Evolutionary conservation across 2,329 filamentous ascomycete genomes (phyloP).

Genomic region (Botrytis porri): DNA sequence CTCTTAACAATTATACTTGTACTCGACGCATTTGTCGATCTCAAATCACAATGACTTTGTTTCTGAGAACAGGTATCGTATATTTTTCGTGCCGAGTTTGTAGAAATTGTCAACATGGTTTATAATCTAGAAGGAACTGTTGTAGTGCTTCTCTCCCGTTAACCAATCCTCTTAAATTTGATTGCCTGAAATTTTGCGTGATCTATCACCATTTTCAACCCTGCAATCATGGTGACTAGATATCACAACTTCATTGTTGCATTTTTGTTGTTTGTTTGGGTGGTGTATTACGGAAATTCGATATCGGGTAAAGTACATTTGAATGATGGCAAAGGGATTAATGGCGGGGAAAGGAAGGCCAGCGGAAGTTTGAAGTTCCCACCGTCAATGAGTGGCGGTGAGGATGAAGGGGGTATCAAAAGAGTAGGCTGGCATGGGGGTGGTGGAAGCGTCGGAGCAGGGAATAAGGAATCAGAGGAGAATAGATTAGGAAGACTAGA

Average conservation of each 20-base stretch:
- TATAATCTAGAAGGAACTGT: neutral
- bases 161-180: neutral
- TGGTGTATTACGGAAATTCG: neutral
- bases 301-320: neutral
- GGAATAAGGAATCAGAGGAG: too few species aligned
- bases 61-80: neutral
- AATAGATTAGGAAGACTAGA: neutral
- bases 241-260: neutral
- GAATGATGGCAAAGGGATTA: neutral
- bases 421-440: too few species aligned
- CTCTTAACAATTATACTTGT: neutral
- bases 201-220: neutral
- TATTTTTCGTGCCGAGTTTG: neutral
- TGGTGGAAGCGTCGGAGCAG: neutral
- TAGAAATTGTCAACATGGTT: neutral
- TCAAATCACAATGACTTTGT: neutral
- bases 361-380: neutral
- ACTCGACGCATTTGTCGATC: neutral
- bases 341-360: neutral
- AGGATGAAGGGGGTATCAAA: neutral
- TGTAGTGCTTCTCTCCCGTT: neutral
- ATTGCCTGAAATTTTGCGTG: neutral
- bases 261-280: conserved; percentile 3
- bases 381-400: neutral
- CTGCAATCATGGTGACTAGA: neutral